Percentiles rank a stretch among this genome's conserved stretches.
Evolutionary conservation across 1,139 yeast genomes (phyloP).

Genomic region (Pichia cactophila): DNA sequence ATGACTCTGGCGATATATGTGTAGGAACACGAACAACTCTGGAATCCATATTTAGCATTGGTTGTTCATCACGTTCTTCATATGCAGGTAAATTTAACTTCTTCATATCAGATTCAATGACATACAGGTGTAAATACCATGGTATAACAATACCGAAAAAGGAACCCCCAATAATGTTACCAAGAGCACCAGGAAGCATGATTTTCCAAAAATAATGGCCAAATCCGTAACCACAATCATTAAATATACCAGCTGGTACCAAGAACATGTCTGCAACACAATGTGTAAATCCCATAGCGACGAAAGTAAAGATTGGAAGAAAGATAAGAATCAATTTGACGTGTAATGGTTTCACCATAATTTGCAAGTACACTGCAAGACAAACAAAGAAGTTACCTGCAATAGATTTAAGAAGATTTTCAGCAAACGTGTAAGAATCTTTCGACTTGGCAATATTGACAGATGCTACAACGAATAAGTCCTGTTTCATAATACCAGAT

Average conservation of each 20-base stretch:
- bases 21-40: conserved; percentile 51
- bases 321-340: conserved; percentile 61
- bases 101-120: conserved; percentile 61
- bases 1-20: conserved; percentile 3
- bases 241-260: conserved; percentile 56
- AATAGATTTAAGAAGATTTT: conserved; percentile 55
- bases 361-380: conserved; percentile 64
- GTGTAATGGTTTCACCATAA: conserved; percentile 74
- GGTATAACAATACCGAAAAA: conserved; percentile 56
- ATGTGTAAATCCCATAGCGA: conserved; percentile 67
- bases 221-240: conserved; percentile 54
- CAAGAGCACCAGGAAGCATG: conserved; percentile 58
- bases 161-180: conserved; percentile 66
- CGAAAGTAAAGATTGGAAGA: conserved; percentile 68
- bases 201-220: conserved; percentile 66
- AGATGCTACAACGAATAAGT: conserved; percentile 40
- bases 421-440: conserved; percentile 39
- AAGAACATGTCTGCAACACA: conserved; percentile 76
- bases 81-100: conserved; percentile 53
- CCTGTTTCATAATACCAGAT: conserved; percentile 40
- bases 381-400: conserved; percentile 75
- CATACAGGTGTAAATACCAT: conserved; percentile 60
- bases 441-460: conserved; percentile 40
- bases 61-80: conserved; percentile 72
- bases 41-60: conserved; percentile 66